Evolutionary conservation across 306 rosid species (phyloP).

Genomic region (Mimosa pudica): DNA sequence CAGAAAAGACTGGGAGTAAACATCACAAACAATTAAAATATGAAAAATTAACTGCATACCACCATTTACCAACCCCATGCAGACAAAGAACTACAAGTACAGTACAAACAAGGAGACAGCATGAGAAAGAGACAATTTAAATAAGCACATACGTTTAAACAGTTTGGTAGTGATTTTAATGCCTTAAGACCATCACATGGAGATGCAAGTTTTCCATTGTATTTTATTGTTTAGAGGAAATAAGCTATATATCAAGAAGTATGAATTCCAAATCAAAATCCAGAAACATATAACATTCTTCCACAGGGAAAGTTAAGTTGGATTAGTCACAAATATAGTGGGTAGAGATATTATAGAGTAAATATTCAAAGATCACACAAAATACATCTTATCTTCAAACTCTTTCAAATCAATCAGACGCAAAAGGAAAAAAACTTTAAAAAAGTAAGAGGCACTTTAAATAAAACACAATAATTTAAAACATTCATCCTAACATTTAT

Average conservation of each 20-base stretch:
- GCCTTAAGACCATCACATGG: not conserved
- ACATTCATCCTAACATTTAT: not conserved
- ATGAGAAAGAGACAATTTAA: not conserved
- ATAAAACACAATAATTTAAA: not conserved
- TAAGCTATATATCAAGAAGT: not conserved
- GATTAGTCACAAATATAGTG: not conserved
- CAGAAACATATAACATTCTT: not conserved
- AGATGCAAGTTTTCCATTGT: slow-evolving; percentile 8
- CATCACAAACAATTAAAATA: slow-evolving; percentile 7
- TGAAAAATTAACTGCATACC: slow-evolving; percentile 23
- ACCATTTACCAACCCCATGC: not conserved
- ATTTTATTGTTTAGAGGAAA: slow-evolving; percentile 5
- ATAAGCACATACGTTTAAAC: not conserved
- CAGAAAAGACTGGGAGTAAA: slow-evolving; percentile 9
- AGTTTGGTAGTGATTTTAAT: slow-evolving; percentile 1
- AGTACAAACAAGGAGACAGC: not conserved
- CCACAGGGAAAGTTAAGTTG: not conserved
- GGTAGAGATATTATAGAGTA: not conserved
- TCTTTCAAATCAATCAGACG: not conserved
- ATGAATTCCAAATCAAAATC: not conserved
- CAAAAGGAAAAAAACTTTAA: not conserved
- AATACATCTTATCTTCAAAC: slow-evolving; percentile 7
- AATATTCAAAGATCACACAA: not conserved
- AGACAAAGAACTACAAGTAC: slow-evolving; percentile 6
- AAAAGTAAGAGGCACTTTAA: not conserved